These are phyloP conservation scores for Crithidia acanthocephali DNA, from an alignment of 208 protist genomes.

Conservation along the genomic window DNA sequence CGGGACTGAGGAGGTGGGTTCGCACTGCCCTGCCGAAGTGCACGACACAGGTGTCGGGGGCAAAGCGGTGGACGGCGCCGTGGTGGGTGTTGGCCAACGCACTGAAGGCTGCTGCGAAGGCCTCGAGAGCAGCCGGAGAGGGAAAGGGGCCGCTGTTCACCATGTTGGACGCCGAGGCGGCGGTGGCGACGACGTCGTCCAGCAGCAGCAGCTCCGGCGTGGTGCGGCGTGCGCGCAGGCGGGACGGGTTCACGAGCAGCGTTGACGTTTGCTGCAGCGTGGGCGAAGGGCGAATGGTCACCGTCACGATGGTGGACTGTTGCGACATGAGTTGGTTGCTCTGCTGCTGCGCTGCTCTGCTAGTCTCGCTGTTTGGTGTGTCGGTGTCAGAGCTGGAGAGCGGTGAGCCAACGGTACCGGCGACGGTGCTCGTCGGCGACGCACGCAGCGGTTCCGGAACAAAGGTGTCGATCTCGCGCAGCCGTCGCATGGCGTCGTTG, in stretches of 20 bases:
- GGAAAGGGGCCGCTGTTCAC: slow-evolving; percentile 23
- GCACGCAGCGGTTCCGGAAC: slow-evolving; percentile 5
- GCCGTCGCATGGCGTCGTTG: slow-evolving; percentile 21
- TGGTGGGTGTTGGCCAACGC: slow-evolving; percentile 17
- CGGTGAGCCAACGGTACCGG: background rate
- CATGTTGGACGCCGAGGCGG: background rate
- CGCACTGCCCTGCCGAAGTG: slow-evolving; percentile 28
- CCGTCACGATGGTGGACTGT: background rate
- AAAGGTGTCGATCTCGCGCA: slow-evolving; percentile 28
- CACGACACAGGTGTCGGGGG: slow-evolving; percentile 21
- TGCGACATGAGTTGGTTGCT: background rate
- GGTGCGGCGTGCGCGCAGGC: background rate
- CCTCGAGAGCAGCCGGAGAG: slow-evolving; percentile 20
- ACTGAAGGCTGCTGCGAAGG: slow-evolving; percentile 20
- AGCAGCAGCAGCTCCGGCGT: background rate
- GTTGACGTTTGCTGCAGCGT: too few species aligned
- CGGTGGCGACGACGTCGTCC: background rate
- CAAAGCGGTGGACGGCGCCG: slow-evolving; percentile 18
- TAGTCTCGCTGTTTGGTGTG: background rate
- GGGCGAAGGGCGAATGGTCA: background rate
- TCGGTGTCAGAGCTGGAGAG: background rate
- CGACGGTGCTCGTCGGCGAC: background rate
- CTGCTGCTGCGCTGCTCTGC: background rate
- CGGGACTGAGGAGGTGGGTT: slow-evolving; percentile 7
- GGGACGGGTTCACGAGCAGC: background rate